Evolutionary conservation across 2,329 filamentous ascomycete species (phyloP).

Genomic region (Trichoderma sp.): DNA sequence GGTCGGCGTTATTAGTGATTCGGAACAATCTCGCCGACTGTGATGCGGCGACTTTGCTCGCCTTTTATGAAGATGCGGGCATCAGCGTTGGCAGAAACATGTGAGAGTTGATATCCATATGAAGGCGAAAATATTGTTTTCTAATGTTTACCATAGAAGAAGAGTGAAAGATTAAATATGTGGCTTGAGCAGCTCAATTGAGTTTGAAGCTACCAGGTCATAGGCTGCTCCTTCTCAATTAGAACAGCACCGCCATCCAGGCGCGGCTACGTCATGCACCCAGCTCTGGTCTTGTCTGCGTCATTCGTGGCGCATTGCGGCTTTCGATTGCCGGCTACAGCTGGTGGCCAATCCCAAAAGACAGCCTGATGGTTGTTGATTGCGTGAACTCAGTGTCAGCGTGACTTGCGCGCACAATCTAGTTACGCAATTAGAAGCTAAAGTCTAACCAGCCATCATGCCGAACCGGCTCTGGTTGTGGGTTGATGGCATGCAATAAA

Average conservation of each 20-base stretch:
- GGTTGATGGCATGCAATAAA: constrained; percentile 4
- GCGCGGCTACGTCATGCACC: constrained; percentile 28
- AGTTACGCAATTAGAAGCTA: constrained; percentile 25
- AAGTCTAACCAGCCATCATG: constrained; percentile 10
- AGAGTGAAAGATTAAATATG: neutral
- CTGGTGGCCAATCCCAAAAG: neutral
- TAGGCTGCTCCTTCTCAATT: neutral
- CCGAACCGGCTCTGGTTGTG: neutral
- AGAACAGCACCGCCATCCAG: constrained; percentile 1
- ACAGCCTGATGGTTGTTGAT: constrained; percentile 9
- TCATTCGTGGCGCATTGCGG: constrained; percentile 19
- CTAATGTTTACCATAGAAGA: neutral
- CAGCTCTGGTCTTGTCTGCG: neutral
- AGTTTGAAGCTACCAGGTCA: constrained; percentile 3
- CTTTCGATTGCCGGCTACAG: neutral
- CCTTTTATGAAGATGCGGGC: neutral
- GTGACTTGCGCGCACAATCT: constrained; percentile 8
- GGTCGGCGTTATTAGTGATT: neutral
- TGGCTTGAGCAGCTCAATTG: constrained; percentile 17
- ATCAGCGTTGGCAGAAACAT: neutral
- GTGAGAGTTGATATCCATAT: neutral
- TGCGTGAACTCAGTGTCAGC: constrained; percentile 14
- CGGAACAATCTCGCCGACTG: neutral
- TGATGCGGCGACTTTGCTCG: neutral
- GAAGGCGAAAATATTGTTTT: neutral